Conservation (phyloP, 495 filamentous ascomycete species). For the Pyrenula aspistea region DNA sequence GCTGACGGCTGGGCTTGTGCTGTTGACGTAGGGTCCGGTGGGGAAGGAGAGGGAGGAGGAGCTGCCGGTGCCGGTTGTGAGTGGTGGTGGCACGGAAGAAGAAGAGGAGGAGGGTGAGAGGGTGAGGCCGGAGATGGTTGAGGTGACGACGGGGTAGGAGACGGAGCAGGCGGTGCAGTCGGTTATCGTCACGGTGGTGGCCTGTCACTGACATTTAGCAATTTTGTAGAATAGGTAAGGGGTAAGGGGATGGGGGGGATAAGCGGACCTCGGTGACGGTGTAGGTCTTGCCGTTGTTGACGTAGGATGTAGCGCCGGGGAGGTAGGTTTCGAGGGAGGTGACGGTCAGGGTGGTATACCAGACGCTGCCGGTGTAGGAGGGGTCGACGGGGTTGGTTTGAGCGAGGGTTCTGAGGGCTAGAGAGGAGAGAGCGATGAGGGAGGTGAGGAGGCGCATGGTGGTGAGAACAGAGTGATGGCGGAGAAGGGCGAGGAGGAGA, state of each 20-base stretch:
- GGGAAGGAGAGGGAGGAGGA: not conserved
- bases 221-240: not conserved
- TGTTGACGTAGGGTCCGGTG: not conserved
- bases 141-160: not conserved
- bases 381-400: too few species aligned
- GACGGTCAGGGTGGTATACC: constrained; percentile 61
- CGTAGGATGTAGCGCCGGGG: constrained; percentile 61
- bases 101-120: not conserved
- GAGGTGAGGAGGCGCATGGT: not conserved
- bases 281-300: constrained; percentile 60
- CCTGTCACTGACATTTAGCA: not conserved
- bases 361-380: not conserved
- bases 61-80: not conserved
- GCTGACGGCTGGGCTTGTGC: not conserved
- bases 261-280: constrained; percentile 56
- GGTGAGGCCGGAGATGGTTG: not conserved
- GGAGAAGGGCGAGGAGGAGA: too few species aligned
- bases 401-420: not conserved
- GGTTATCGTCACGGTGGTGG: not conserved
- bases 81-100: not conserved
- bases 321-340: constrained; percentile 79
- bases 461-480: too few species aligned
- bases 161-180: constrained; percentile 1
- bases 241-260: constrained; percentile 6
- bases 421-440: not conserved